Evolutionary conservation across 2,329 filamentous ascomycete species (phyloP), one percentile per base, ranked within the genome.

Genomic region (Metarhizium anisopliae): DNA sequence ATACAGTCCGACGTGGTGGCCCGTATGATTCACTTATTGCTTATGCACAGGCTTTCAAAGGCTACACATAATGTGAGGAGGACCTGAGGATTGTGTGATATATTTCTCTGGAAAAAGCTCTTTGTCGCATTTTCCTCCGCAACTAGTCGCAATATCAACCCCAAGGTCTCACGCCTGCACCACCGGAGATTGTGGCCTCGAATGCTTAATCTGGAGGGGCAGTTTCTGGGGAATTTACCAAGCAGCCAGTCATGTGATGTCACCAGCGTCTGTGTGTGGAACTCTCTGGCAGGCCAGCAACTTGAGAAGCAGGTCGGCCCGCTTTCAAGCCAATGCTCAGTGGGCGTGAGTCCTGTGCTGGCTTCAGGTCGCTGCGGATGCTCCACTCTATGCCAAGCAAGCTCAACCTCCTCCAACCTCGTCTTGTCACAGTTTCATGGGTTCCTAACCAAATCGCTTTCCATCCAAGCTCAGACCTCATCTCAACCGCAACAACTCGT

Each of bases 341-440:
- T 25, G 43, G n/a, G 38, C 61, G 63, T 67, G 64, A 61, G 60
- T 59, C 59, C 56, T 8, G 18, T 13, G 52, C 59, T 61, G 63
- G 61, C 62, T 43, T 47, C 45, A 47, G 25, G 50, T 56, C 50
- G 40, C 25, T 29, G 47, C 47, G 38, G 20, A 25, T 50, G 64
- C 68, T 68, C 70, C 70, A 72, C 70, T 62, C 59, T 32, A 63
- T 61, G 61, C 67, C 65, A 69, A 66, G 65, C 68, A 70, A 70
- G 70, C 70, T 72, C 65, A 67, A 57, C 53, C 61, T 65, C 69
- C 68, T 69, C 68, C 68, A 69, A 68, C 67, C 67, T 71, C 67
- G 61, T 63, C 61, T 56, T 56, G 60, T 59, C 63, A 53, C 58
- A 56, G 52, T 43, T 59, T 50, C 14, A 53, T 20, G 36, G 51